A percentile compares a stretch with the other conserved stretches of the same genome.
phyloP scores from a whole-genome alignment of 306 rosid species.

The Trifolium repens region DNA sequence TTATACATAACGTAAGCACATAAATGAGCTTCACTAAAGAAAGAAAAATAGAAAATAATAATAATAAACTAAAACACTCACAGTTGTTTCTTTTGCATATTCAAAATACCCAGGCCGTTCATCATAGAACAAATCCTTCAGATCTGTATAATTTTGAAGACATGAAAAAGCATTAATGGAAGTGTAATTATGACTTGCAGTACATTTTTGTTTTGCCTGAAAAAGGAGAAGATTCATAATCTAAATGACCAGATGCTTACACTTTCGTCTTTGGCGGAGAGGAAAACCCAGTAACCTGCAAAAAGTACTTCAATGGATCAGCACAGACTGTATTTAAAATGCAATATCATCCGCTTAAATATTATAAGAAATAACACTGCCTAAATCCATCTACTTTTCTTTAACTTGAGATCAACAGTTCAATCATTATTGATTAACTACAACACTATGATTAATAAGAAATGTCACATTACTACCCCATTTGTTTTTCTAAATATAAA shows the following conservation, averaged over 20 bases:
- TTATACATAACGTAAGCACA: slow-evolving; percentile 22
- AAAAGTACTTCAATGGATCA: slow-evolving; percentile 47
- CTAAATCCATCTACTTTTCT: slow-evolving; percentile 27
- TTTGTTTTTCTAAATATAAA: background rate
- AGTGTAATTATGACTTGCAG: slow-evolving; percentile 15
- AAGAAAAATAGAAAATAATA: background rate
- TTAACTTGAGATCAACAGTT: slow-evolving; percentile 28
- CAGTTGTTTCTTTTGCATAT: slow-evolving; percentile 83
- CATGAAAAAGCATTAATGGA: slow-evolving; percentile 28
- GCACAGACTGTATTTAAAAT: slow-evolving; percentile 21
- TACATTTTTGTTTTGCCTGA: slow-evolving; percentile 30
- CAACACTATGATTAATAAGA: background rate
- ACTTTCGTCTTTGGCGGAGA: slow-evolving; percentile 72
- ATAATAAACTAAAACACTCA: slow-evolving; percentile 49
- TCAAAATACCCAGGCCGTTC: slow-evolving; percentile 78
- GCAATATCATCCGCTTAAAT: slow-evolving; percentile 37
- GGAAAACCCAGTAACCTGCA: slow-evolving; percentile 80
- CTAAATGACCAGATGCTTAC: slow-evolving; percentile 57
- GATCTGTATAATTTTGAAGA: slow-evolving; percentile 51
- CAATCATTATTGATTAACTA: slow-evolving; percentile 24
- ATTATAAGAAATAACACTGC: slow-evolving; percentile 6
- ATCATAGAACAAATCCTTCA: slow-evolving; percentile 69
- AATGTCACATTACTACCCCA: slow-evolving; percentile 25
- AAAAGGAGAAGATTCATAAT: slow-evolving; percentile 30
- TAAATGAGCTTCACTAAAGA: slow-evolving; percentile 21